Base-by-base conservation (phyloP, 1,139 yeast species). In the Magnusiomyces magnusii region DNA sequence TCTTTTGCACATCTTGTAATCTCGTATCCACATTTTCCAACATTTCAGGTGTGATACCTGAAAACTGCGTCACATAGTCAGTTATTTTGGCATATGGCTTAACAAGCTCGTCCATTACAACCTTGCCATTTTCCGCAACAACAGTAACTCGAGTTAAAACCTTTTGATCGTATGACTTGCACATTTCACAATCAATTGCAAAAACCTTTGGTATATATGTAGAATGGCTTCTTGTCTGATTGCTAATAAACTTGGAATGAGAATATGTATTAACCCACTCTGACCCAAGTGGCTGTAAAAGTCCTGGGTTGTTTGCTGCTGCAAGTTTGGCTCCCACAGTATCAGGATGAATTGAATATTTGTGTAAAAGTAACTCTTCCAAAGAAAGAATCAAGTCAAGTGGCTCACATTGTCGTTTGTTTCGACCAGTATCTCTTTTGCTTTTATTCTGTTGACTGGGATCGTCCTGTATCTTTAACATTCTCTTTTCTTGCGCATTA, bases 151-250 rank as follows among this genome's bases (percentile, higher is more conserved):
- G 77, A 0, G 98, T 84, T 50, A 92, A 75, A 2, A 84, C 96
- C 54, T 80, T 78, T 0, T 89, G 90, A 1, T 68, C 64, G 0
- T 74, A 80, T 0, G 93, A 75, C 59, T 78, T 75, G 69, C 97
- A 90, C 88, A 93, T 93, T 72, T 93, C 99, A 75, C 99, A 93
- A 73, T 93, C 99, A 27, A 93, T 67, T 0, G 96, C 95, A 74
- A 81, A 89, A 0, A 87, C 83, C 58, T 77, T 83, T n/a, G 57
- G 84, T 17, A 10, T 3, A 39, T 3, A 3, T 39, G 10, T n/a
- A 19, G 7, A 3, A 9, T 39, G 5, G 17, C 19, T 39, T 39
- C 5, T 39, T n/a, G 3, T 15, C 44, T n/a, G 44, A 17, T 5
- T 10, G 19, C 5, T 10, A 3, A 3, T 10, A 15, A 19, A 10